phyloP scores from a whole-genome alignment of 495 filamentous ascomycete species.

The Parathielavia appendiculata region DNA sequence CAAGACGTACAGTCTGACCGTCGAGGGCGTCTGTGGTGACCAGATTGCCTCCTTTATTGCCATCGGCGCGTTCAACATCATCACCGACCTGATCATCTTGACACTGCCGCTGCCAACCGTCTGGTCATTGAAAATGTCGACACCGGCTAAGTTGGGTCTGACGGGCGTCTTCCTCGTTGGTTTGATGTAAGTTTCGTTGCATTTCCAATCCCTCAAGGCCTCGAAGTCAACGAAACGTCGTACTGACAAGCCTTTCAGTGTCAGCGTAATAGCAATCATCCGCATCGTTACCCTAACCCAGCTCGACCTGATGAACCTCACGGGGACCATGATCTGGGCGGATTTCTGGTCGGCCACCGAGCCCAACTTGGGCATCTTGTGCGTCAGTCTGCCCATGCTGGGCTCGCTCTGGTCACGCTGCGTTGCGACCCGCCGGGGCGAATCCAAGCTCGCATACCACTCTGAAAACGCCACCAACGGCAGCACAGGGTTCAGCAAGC shows the following conservation, averaged over 20 bases:
- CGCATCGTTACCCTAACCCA: conserved; percentile 25
- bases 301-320: conserved; percentile 24
- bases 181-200: conserved; percentile 15
- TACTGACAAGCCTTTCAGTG: conserved; percentile 5
- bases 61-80: conserved; percentile 30
- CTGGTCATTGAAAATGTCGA: conserved; percentile 24
- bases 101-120: conserved; percentile 23
- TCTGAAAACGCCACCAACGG: conserved; percentile 11
- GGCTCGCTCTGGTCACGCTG: conserved; percentile 19
- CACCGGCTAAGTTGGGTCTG: conserved; percentile 22
- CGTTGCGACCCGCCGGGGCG: conserved; percentile 8
- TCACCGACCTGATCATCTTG: conserved; percentile 27
- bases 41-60: conserved; percentile 20
- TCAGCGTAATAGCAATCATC: conserved; percentile 28
- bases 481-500: conserved; percentile 16
- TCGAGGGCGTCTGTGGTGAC: conserved; percentile 12
- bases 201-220: background rate
- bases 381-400: conserved; percentile 32
- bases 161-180: conserved; percentile 30
- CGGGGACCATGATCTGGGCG: conserved; percentile 26
- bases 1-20: conserved; percentile 10
- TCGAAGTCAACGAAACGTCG: too few relatives aligned
- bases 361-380: conserved; percentile 30
- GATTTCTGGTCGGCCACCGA: conserved; percentile 34
- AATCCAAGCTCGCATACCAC: conserved; percentile 18